Conservation (phyloP, 2,329 filamentous ascomycete genomes). For the Chalaropsis ovoidea region DNA sequence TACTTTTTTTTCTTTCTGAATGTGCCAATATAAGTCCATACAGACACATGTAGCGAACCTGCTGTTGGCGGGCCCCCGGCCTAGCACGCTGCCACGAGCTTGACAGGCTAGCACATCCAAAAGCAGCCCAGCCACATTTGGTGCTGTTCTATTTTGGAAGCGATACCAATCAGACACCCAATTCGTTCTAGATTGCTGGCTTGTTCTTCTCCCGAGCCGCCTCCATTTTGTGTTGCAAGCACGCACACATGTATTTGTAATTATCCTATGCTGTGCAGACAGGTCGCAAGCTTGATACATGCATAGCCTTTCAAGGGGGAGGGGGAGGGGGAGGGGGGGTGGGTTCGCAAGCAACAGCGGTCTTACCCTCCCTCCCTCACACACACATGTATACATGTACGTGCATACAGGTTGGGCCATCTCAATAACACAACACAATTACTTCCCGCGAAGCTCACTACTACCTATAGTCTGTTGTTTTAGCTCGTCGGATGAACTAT, state of each 20-base stretch:
- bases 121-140: background rate
- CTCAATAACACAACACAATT: too few species aligned
- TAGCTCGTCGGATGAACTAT: background rate
- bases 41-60: too few species aligned
- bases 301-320: too few species aligned
- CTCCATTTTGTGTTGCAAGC: background rate
- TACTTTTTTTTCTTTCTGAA: background rate
- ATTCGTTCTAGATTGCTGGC: too few species aligned
- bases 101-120: slow-evolving; percentile 1
- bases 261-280: background rate
- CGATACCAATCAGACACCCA: background rate
- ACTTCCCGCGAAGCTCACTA: too few species aligned
- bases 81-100: background rate
- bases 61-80: background rate
- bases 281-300: too few species aligned
- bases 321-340: too few species aligned
- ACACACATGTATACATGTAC: too few species aligned
- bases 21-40: too few species aligned
- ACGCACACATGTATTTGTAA: background rate
- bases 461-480: background rate
- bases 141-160: background rate
- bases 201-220: background rate
- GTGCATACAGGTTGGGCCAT: too few species aligned
- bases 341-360: too few species aligned
- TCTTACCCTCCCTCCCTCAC: too few species aligned